Conservation (phyloP, 345 rosid species). For the Hibiscus syriacus region DNA sequence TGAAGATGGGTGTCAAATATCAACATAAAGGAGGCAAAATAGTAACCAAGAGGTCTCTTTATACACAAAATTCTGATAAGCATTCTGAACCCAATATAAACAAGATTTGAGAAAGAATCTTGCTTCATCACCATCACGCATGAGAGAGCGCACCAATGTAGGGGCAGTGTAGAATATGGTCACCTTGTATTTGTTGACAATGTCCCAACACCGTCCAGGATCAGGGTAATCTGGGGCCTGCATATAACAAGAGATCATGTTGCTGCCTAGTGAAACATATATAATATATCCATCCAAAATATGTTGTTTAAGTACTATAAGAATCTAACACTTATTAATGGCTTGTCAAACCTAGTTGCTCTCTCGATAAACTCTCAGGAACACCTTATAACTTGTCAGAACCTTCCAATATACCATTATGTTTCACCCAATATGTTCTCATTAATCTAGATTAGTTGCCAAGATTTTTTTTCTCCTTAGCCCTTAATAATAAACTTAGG, state of each 20-base stretch:
- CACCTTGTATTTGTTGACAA: conserved; percentile 91
- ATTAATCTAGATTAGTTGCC: not conserved
- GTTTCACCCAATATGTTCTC: not conserved
- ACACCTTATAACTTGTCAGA: not conserved
- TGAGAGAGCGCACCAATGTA: conserved; percentile 91
- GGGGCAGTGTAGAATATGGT: conserved; percentile 94
- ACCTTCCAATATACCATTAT: not conserved
- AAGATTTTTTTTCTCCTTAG: not conserved
- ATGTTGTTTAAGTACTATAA: not conserved
- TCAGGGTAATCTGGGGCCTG: conserved; percentile 95
- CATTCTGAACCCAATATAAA: conserved; percentile 9
- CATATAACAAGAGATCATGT: conserved; percentile 13
- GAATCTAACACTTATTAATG: not conserved
- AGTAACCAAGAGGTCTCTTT: not conserved
- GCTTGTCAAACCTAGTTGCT: not conserved
- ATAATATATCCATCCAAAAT: not conserved
- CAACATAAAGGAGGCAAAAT: not conserved
- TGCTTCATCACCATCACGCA: conserved; percentile 87
- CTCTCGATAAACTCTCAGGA: not conserved
- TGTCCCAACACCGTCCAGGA: conserved; percentile 93
- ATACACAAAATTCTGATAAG: not conserved
- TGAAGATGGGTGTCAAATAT: not conserved
- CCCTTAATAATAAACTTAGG: not conserved
- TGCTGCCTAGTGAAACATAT: conserved; percentile 14
- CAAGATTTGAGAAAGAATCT: conserved; percentile 6